phyloP scores from a whole-genome alignment of 805 yeast genomes.

The Spathaspora boniae region DNA sequence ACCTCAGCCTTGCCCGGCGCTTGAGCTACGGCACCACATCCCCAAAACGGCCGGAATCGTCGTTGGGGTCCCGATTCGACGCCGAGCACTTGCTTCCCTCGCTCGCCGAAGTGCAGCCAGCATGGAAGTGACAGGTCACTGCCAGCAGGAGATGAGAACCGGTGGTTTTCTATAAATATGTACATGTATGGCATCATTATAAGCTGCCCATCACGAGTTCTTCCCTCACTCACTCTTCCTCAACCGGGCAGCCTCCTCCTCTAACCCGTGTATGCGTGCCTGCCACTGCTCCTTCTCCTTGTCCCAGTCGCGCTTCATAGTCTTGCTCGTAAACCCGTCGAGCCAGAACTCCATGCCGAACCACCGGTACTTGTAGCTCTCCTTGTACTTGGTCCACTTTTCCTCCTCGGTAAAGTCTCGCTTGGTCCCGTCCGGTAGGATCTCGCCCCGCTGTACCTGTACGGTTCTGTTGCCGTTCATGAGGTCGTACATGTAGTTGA shows the following conservation, averaged over 20 bases:
- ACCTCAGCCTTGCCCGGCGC: constrained; percentile 5
- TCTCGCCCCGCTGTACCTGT: constrained; percentile 38
- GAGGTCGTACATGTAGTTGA: constrained; percentile 32
- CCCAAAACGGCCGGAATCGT: constrained; percentile 33
- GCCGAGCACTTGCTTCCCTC: constrained; percentile 28
- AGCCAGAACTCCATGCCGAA: constrained; percentile 41
- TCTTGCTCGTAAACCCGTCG: constrained; percentile 43
- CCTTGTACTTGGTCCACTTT: constrained; percentile 30
- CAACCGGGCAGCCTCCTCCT: background rate
- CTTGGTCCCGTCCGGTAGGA: constrained; percentile 28
- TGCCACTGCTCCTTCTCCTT: background rate
- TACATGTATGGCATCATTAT: constrained; percentile 3
- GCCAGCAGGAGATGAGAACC: too few species aligned
- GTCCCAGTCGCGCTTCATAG: constrained; percentile 20
- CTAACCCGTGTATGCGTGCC: background rate
- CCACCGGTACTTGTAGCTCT: constrained; percentile 33
- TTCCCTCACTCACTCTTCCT: background rate
- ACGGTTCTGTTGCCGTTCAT: constrained; percentile 40
- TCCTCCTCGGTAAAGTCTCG: constrained; percentile 37
- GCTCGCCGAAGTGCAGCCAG: constrained; percentile 11
- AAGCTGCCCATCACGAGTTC: too few species aligned
- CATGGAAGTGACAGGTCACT: constrained; percentile 20
- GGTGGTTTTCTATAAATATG: background rate
- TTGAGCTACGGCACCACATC: constrained; percentile 21
- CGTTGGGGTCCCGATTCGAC: constrained; percentile 34